Evolutionary conservation across 257 asterid species (phyloP), one percentile per base, ranked within the genome.

Genomic region (Lavandula angustifolia): DNA sequence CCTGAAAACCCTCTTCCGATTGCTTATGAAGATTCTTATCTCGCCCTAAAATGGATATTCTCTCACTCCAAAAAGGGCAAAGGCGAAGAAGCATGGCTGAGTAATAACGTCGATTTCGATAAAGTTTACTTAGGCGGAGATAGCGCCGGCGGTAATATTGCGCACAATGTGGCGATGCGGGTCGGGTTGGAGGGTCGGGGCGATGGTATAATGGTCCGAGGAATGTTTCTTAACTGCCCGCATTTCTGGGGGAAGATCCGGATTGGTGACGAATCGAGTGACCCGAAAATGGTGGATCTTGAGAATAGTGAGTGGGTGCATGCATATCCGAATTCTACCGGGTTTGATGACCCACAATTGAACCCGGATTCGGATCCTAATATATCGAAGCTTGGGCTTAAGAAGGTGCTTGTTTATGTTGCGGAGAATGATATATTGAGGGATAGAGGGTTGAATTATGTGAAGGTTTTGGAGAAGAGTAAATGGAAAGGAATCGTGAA

Each of bases 71-170:
- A 2, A 0, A 2, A 27, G 0, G 82, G 78, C 5, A 53, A 27
- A 1, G 82, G 80, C 0, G 14, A 11, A 0, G 92, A 82, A 37
- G 22, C 47, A 8, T 86, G 96, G 95, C 75, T 89, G 0, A 57
- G 12, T 6, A 60, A 62, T 6, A 43, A 64, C 16, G 92, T 53
- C 1, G 84, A 89, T 51, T 80, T 80, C 10, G 52, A 53, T 4
- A 77, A 43, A 0, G 86, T 86, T 2, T 84, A 68, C 17, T 29
- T 86, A 0, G 82, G 82, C 1, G 95, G 96, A 2, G 96, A 84
- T 31, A 84, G 92, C 46, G 90, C 95, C 0, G 92, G 96, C 0
- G 91, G 56, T 5, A 89, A 79, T 47, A 69, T 89, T 2, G 91
- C 95, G 0, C 92, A 89, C 51, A 68, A 77, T 68, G 53, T 75